phyloP scores from a whole-genome alignment of 805 yeast genomes.

The Yarrowia keelungensis region DNA sequence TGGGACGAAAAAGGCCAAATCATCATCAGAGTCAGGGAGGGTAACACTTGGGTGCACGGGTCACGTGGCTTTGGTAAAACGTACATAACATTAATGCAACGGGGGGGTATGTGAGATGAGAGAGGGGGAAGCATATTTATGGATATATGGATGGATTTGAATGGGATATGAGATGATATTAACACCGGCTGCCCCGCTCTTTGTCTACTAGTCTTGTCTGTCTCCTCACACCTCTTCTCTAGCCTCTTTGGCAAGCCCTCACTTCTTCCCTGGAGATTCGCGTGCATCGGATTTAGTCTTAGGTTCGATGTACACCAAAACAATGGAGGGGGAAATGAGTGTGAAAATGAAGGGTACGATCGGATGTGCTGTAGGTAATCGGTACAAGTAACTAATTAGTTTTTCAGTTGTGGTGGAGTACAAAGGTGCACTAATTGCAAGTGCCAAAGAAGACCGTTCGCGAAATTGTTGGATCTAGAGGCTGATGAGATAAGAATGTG shows the following conservation, averaged over 20 bases:
- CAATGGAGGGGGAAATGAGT: constrained; percentile 22
- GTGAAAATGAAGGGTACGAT: too few relatives aligned
- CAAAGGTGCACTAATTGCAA: too few relatives aligned
- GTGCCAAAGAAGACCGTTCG: too few relatives aligned
- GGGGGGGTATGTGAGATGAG: too few relatives aligned
- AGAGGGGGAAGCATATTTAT: too few relatives aligned
- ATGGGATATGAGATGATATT: too few relatives aligned
- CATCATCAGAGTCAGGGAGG: constrained; percentile 37
- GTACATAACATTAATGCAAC: constrained; percentile 27
- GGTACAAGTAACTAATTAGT: too few relatives aligned
- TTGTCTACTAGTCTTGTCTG: neutral
- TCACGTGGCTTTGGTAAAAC: constrained; percentile 27
- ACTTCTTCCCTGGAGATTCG: constrained; percentile 18
- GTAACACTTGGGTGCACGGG: constrained; percentile 11
- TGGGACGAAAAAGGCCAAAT: constrained; percentile 39
- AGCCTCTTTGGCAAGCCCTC: neutral
- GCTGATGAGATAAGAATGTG: too few relatives aligned
- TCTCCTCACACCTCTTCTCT: neutral
- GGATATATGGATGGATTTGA: too few relatives aligned
- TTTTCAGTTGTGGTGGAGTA: too few relatives aligned
- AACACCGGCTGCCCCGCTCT: neutral
- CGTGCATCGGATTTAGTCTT: constrained; percentile 34
- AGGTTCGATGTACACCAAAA: constrained; percentile 32
- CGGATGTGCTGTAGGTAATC: neutral
- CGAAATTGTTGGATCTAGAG: too few relatives aligned